Base-by-base conservation (phyloP, 2,329 filamentous ascomycete species). In the Apiospora pterosperma region DNA sequence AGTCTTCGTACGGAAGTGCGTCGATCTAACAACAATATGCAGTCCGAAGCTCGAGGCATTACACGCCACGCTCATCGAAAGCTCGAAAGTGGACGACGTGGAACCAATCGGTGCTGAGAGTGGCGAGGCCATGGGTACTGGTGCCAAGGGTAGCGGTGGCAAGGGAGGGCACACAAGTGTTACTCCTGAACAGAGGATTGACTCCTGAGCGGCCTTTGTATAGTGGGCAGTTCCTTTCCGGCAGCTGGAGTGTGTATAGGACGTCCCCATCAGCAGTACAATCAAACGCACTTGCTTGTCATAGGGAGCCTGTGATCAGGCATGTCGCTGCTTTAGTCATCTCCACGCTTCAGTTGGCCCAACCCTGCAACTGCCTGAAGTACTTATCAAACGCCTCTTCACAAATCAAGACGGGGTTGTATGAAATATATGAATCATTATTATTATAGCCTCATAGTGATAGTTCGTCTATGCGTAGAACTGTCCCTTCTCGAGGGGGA, bases 41-140 rank as follows among this genome's bases (percentile, higher is more conserved):
- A 62, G 60, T 10, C 60, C 60, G 0, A 42, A 62, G 25, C 60
- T 39, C 10, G 60, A 62, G 28, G 60, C 60, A 23, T 62, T 48
- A 28, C 60, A 62, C 21, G 39, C 60, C 6, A 62, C 60, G n/a
- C 23, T 62, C 28, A 62, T 62, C 21, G 60, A 62, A 34, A 62
- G 60, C 28, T 21, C 38, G 1, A 62, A 62, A n/a, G 21, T n/a
- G 38, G 60, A 62, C 31, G 60, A 62, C 31, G 12, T 34, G 28
- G 60, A 62, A 14, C 60, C 60, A 10, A 21, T 41, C 6, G 25
- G 23, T 41, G 59, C 11, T n/a, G 59, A 61, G 25, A 16, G 19
- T 34, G 34, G 25, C 19, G 25, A 55, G 16, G 28, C 14, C n/a
- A n/a, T n/a, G n/a, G n/a, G n/a, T n/a, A n/a, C n/a, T 3, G 25